Evolutionary conservation across 345 rosid species (phyloP).

Genomic region (Leavenworthia alabamica): DNA sequence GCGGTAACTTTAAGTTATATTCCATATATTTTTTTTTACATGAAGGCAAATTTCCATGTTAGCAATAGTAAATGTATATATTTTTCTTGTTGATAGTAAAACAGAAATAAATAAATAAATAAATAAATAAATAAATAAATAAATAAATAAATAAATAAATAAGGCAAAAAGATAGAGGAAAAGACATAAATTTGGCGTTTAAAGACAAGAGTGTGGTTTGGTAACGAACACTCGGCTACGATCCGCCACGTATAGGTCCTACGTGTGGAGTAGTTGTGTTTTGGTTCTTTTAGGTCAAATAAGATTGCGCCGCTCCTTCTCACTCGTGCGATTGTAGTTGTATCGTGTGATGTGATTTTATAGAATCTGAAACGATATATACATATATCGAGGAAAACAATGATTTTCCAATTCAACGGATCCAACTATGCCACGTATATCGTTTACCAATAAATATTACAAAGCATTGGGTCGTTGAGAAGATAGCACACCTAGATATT

Average conservation of each 20-base stretch:
- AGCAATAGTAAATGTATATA: neutral
- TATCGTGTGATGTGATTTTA: neutral
- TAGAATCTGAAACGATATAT: neutral
- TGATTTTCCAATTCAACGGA: neutral
- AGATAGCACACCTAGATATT: neutral
- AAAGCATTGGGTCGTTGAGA: neutral
- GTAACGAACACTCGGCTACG: slow-evolving; percentile 11
- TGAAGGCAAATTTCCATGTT: neutral
- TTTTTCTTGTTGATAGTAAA: neutral
- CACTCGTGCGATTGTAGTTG: neutral
- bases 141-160: neutral
- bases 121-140: too few species aligned
- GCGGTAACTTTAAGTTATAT: neutral
- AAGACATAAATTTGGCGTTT: neutral
- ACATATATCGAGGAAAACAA: neutral
- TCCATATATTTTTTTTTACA: neutral
- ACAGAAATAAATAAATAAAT: too few species aligned
- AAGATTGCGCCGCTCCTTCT: neutral
- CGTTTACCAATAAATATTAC: neutral
- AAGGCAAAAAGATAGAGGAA: neutral
- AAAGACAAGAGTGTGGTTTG: neutral
- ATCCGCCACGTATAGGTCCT: slow-evolving; percentile 3
- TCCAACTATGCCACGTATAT: neutral
- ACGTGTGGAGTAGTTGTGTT: slow-evolving; percentile 10
- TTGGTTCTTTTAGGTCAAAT: neutral